Evolutionary conservation across 805 yeast genomes (phyloP).

Genomic region (Starmerella bombicola): DNA sequence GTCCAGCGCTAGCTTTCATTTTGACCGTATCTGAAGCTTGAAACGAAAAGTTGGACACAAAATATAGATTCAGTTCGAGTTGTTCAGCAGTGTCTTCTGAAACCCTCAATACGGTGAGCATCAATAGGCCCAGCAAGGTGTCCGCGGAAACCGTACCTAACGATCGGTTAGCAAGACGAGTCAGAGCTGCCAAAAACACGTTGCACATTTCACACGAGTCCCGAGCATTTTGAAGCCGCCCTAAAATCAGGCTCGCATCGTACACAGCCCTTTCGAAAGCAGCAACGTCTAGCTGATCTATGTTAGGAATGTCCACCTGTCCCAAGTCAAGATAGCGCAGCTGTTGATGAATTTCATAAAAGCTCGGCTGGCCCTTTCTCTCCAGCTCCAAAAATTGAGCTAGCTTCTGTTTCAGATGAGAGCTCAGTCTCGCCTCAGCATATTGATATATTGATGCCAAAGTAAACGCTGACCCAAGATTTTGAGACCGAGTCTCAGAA

Average conservation of each 20-base stretch:
- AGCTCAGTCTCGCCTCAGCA: slow-evolving; percentile 57
- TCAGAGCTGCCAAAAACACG: slow-evolving; percentile 39
- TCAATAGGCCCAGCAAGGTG: slow-evolving; percentile 55
- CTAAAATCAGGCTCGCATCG: slow-evolving; percentile 30
- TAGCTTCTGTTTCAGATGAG: slow-evolving; percentile 48
- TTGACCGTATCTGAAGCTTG: slow-evolving; percentile 7
- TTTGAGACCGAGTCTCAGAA: too few relatives aligned
- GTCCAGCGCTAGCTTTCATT: slow-evolving; percentile 13
- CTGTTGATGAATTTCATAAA: slow-evolving; percentile 18
- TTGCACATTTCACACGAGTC: slow-evolving; percentile 26
- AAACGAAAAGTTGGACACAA: slow-evolving; percentile 47
- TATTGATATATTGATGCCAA: slow-evolving; percentile 42
- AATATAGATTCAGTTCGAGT: slow-evolving; percentile 51
- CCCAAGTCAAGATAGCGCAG: slow-evolving; percentile 30
- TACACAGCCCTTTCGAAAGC: slow-evolving; percentile 31
- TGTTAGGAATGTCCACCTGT: slow-evolving; percentile 34
- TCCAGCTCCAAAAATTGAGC: slow-evolving; percentile 22
- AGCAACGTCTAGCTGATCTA: slow-evolving; percentile 18
- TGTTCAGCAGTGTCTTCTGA: slow-evolving; percentile 33
- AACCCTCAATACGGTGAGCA: slow-evolving; percentile 57
- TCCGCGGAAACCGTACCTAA: slow-evolving; percentile 56
- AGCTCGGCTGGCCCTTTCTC: slow-evolving; percentile 9
- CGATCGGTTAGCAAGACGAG: slow-evolving; percentile 31
- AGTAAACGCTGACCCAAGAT: too few relatives aligned
- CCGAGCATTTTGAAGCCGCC: slow-evolving; percentile 25